phyloP scores from a whole-genome alignment of 305 asterid genomes.

The Vinca major region DNA sequence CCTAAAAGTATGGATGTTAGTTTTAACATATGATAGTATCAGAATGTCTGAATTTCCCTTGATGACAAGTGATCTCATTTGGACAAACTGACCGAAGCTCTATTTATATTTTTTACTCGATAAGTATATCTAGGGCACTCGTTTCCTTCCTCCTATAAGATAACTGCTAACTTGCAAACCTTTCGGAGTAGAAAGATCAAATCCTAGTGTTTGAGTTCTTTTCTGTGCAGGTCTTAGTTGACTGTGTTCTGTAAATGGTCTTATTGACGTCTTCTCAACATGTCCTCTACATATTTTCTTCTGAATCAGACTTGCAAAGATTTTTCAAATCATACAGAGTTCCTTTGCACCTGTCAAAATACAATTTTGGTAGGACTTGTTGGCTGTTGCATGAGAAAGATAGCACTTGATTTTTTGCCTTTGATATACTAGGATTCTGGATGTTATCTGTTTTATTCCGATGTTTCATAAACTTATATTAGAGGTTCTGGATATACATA shows the following conservation, averaged over 20 bases:
- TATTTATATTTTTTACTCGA: not conserved
- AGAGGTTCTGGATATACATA: not conserved
- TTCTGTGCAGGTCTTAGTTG: not conserved
- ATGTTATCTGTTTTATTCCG: not conserved
- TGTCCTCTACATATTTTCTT: not conserved
- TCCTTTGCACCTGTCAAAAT: not conserved
- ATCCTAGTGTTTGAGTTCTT: not conserved
- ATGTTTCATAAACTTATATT: not conserved
- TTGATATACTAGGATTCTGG: not conserved
- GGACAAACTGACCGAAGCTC: not conserved
- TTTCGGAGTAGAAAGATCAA: not conserved
- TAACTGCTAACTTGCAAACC: not conserved
- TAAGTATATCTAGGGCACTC: not conserved
- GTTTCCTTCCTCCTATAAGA: not conserved
- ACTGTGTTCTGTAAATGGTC: not conserved
- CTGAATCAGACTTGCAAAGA: not conserved
- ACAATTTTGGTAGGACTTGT: not conserved
- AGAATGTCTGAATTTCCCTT: not conserved
- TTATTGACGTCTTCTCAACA: not conserved
- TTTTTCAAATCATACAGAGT: not conserved
- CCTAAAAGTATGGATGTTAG: not conserved
- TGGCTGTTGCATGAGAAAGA: not conserved
- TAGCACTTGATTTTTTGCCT: not conserved
- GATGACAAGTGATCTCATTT: not conserved
- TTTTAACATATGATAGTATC: not conserved